Percentiles rank a stretch among this genome's conserved stretches.
These are phyloP conservation scores for Saccharomyces hybrid DNA, from an alignment of 1,139 yeast genomes.

Conservation along the genomic window DNA sequence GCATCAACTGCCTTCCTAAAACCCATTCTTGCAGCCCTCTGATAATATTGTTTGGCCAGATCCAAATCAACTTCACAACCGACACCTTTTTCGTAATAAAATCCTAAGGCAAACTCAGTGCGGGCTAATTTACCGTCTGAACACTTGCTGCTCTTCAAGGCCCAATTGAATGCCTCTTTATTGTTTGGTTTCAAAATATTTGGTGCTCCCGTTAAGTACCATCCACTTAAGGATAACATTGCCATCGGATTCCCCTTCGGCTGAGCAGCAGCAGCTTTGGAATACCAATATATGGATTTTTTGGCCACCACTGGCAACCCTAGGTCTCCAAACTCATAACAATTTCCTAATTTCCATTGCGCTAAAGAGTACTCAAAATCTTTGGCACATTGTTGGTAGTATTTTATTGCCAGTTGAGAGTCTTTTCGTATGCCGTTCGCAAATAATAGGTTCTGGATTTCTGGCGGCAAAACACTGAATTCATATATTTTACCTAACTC, in stretches of 20 bases:
- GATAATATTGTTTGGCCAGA: conserved; percentile 48
- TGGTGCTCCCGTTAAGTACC: conserved; percentile 81
- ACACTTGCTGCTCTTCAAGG: conserved; percentile 55
- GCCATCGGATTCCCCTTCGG: conserved; percentile 71
- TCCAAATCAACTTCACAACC: conserved; percentile 46
- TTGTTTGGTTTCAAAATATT: conserved; percentile 66
- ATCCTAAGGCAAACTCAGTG: conserved; percentile 80
- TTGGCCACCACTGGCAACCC: conserved; percentile 59
- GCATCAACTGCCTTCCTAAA: conserved; percentile 44
- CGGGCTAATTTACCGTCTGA: conserved; percentile 72
- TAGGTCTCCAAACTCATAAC: conserved; percentile 79
- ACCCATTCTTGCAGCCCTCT: conserved; percentile 53
- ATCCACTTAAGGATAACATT: conserved; percentile 82
- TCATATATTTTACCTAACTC: conserved; percentile 70
- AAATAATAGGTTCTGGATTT: conserved; percentile 13
- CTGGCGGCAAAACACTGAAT: conserved; percentile 37
- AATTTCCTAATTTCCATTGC: conserved; percentile 77
- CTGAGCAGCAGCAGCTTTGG: neutral
- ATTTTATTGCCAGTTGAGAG: conserved; percentile 55
- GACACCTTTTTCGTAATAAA: conserved; percentile 72
- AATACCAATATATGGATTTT: conserved; percentile 83
- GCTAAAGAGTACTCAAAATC: conserved; percentile 69
- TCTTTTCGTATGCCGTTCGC: conserved; percentile 31
- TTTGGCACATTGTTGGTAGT: conserved; percentile 66
- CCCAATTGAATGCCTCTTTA: conserved; percentile 78